phyloP scores from a whole-genome alignment of 345 rosid genomes.

The Atalantia buxifolia region DNA sequence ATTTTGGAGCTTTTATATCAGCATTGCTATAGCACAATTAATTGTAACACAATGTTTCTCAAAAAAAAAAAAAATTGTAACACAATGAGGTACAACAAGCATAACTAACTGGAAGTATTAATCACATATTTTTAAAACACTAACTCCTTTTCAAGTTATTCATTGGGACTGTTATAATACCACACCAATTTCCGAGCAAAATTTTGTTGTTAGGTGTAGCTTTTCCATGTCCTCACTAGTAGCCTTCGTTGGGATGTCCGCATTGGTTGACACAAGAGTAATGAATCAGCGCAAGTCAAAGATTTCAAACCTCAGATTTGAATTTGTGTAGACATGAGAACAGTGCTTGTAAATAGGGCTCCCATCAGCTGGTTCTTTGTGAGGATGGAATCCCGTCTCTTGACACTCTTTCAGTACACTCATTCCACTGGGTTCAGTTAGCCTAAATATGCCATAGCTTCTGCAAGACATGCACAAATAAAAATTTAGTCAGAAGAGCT shows the following conservation, averaged over 20 bases:
- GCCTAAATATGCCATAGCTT: constrained; percentile 66
- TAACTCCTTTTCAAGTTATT: background rate
- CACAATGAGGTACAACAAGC: background rate
- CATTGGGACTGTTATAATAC: no score
- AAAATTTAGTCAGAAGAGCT: constrained; percentile 3
- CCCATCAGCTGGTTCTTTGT: constrained; percentile 72
- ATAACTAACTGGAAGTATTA: background rate
- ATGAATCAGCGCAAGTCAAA: constrained; percentile 68
- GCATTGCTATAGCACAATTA: background rate
- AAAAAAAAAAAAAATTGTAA: no score
- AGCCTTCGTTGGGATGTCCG: background rate
- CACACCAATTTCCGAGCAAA: background rate
- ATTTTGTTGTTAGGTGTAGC: background rate
- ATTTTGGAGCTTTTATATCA: no score
- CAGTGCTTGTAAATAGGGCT: constrained; percentile 66
- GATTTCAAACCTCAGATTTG: constrained; percentile 84
- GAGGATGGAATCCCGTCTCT: constrained; percentile 72
- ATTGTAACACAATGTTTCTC: no score
- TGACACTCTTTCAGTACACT: constrained; percentile 55
- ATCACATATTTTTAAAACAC: background rate
- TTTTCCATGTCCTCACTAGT: background rate
- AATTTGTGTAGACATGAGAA: constrained; percentile 73
- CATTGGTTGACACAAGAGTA: background rate
- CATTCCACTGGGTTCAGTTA: constrained; percentile 82
- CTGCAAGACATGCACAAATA: constrained; percentile 27